Base-by-base conservation (phyloP, 2,329 filamentous ascomycete genomes). In the Fonsecaea pedrosoi region DNA sequence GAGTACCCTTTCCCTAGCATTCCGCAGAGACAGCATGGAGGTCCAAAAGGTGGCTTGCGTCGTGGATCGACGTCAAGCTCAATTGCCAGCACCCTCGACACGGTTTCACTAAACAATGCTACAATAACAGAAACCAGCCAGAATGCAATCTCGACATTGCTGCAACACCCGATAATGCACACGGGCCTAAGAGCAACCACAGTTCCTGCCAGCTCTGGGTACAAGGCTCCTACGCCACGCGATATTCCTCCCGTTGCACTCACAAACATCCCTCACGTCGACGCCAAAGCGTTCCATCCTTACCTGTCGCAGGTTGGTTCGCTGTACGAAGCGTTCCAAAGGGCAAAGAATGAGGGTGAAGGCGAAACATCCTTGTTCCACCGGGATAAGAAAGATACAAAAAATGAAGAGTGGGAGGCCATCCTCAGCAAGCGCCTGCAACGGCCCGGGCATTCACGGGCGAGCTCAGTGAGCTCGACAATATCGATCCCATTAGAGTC, bases 191-290 rank as follows among this genome's bases (percentile, higher is more conserved):
- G 93, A 62, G 91, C 94, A 25, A 90, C 96, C 77, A 90, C 90
- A 0, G 84, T 89, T 1, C 88, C 77, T 35, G 70, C 90, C 2
- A 87, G 91, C 1, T 90, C 87, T 73, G 83, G 89, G 13, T 92
- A 95, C 74, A 94, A 90, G 73, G 89, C 92, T 13, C 94, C 94
- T 0, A 96, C 92, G 0, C 85, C 91, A 18, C 88, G 88, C 77
- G 94, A 99, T 76, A 99, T 99, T 42, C 94, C 94, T 0, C 94
- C 94, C 0, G 95, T 99, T 0, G 89, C 92, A 0, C 83, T 99
- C 67, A 94, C 93, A 7, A 97, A 96, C 73, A 92, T 98, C 54
- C 86, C 89, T 10, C 91, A 91, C 73, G 85, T 98, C 72, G 92
- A 97, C 45, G 79, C 87, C 0, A 86, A 90, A 69, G 90, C 91